Evolutionary conservation across 768 basidiomycete species (phyloP).

Genomic region (Daedalea quercina): DNA sequence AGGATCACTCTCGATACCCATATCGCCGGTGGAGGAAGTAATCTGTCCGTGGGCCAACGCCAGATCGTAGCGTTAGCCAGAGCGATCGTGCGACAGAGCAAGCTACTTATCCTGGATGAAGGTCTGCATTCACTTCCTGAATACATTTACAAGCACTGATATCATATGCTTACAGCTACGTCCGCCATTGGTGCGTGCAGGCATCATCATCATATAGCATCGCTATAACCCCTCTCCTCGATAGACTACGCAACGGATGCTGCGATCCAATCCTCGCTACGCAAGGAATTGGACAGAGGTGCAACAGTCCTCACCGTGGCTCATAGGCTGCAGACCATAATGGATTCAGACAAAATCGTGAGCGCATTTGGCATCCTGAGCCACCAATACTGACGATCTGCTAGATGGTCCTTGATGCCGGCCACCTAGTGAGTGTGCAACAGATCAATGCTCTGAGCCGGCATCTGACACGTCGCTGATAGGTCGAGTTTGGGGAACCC

Average conservation of each 20-base stretch:
- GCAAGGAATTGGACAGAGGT: slow-evolving; percentile 33
- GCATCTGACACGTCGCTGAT: neutral
- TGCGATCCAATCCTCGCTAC: slow-evolving; percentile 47
- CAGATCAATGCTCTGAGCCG: neutral
- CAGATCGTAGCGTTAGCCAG: slow-evolving; percentile 56
- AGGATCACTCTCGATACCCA: slow-evolving; percentile 38
- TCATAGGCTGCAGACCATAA: slow-evolving; percentile 47
- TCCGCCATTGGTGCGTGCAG: slow-evolving; percentile 2
- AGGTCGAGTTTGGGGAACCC: slow-evolving; percentile 48
- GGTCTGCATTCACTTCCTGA: slow-evolving; percentile 17
- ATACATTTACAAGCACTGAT: too few species aligned
- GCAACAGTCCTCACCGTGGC: slow-evolving; percentile 51
- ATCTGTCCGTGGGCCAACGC: slow-evolving; percentile 49
- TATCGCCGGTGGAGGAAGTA: slow-evolving; percentile 38
- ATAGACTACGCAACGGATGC: slow-evolving; percentile 48
- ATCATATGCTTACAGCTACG: neutral
- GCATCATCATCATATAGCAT: too few species aligned
- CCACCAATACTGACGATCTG: neutral
- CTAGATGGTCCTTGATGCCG: slow-evolving; percentile 37
- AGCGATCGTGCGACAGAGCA: slow-evolving; percentile 49
- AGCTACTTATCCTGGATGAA: slow-evolving; percentile 54
- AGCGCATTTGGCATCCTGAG: neutral
- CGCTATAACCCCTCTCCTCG: neutral
- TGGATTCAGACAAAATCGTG: slow-evolving; percentile 52
- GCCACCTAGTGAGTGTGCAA: slow-evolving; percentile 25